Conservation (phyloP, 805 yeast species). For the Zygoascus flipseniorum region DNA sequence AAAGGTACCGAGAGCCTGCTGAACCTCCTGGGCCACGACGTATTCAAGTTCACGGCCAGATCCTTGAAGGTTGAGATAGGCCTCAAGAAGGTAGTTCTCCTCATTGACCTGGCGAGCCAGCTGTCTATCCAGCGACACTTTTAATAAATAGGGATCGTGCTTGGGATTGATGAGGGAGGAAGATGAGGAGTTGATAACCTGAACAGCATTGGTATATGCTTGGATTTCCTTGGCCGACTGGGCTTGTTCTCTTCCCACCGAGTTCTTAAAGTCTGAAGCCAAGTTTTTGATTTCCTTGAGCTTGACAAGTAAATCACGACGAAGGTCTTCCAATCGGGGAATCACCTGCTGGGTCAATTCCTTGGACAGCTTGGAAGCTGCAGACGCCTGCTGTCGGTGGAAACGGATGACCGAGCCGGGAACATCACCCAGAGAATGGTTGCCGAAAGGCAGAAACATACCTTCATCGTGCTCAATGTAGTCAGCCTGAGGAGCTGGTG, state of each 20-base stretch:
- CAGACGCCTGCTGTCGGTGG: constrained; percentile 50
- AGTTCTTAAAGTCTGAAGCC: constrained; percentile 76
- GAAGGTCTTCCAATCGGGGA: constrained; percentile 58
- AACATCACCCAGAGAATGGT: constrained; percentile 73
- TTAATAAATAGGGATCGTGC: constrained; percentile 77
- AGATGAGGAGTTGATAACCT: constrained; percentile 41
- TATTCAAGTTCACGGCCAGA: constrained; percentile 85
- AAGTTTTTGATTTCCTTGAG: constrained; percentile 80
- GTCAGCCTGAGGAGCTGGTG: constrained; percentile 1
- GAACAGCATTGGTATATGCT: constrained; percentile 53
- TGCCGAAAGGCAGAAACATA: constrained; percentile 65
- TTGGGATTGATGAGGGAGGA: constrained; percentile 40
- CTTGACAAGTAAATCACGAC: constrained; percentile 70
- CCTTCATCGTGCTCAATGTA: constrained; percentile 30
- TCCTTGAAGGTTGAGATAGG: constrained; percentile 74
- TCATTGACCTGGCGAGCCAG: constrained; percentile 70
- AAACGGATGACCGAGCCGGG: constrained; percentile 62
- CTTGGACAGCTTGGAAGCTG: constrained; percentile 49
- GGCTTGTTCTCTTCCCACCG: constrained; percentile 58
- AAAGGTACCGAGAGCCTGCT: constrained; percentile 66
- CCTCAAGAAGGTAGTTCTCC: constrained; percentile 82
- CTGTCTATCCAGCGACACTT: constrained; percentile 63
- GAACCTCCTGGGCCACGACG: constrained; percentile 80
- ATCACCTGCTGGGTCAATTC: constrained; percentile 54
- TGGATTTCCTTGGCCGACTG: constrained; percentile 52